Base-by-base conservation (phyloP, 208 protist genomes). In the Trypanosoma avium region DNA sequence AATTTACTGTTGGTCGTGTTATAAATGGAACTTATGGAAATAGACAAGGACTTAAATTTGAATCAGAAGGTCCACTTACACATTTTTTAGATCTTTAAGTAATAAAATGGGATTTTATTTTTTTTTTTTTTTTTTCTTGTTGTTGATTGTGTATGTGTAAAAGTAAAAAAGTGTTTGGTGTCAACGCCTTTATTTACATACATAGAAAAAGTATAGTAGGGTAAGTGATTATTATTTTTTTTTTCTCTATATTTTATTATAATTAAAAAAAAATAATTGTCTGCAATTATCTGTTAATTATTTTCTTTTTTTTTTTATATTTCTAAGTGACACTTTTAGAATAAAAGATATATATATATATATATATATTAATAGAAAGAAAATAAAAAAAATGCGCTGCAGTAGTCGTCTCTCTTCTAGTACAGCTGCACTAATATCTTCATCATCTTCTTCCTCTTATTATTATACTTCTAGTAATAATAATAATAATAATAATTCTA, bases 1-100 rank as follows among this genome's bases (percentile, higher is more conserved):
- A n/a, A 21, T 61, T 75, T 50, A 71, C 81, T 68, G 60, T 67
- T 29, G 66, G 73, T 50, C 83, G 77, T 26, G 82, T 94, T 19
- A 60, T 94, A 47, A 80, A 53, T 54, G 86, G 91, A 17, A 94
- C 86, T 4, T 97, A 90, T 53, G 86, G 91, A 30, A 92, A 93
- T 68, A 80, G 86, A 19, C 88, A 94, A 56, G 88, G 80, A 0
- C 72, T 94, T 2, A 38, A 54, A 38, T 63, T 97, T 12, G 84
- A 89, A 60, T 92, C 88, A 4, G 77, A 88, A 30, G 87, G 91
- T 1, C 88, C 91, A 4, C 88, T 95, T 36, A 87, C 84, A 1
- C 91, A 97, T 74, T 68, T 70, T 4, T 81, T 97, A 19, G 91
- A 97, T 40, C 52, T 94, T 27, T 91, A 47, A 61, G 6, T 24